Conservation (phyloP, 345 rosid genomes). For the Atalantia buxifolia region DNA sequence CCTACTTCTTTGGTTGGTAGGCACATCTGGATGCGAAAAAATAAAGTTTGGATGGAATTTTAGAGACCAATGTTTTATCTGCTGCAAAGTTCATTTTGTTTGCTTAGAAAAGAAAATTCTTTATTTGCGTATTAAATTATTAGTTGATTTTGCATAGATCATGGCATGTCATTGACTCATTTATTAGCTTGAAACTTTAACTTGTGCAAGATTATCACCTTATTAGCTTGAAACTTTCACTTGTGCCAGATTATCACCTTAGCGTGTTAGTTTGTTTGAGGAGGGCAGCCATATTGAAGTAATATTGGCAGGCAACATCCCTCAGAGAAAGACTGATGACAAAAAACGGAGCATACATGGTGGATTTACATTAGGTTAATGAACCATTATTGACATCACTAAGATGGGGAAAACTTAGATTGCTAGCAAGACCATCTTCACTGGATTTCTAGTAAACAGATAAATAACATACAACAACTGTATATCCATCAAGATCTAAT, state of each 20-base stretch:
- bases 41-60: not conserved
- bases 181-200: not conserved
- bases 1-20: not conserved
- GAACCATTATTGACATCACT: constrained; percentile 5
- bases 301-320: not conserved
- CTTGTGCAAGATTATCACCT: not conserved
- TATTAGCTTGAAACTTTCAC: not conserved
- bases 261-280: not conserved
- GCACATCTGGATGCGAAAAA: not conserved
- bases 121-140: not conserved
- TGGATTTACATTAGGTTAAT: not conserved
- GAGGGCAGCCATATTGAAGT: not conserved
- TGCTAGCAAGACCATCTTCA: not conserved
- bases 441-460: constrained; percentile 1
- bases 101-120: not conserved
- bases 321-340: not conserved
- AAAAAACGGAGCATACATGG: not conserved
- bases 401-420: constrained; percentile 1
- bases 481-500: not conserved
- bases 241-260: not conserved
- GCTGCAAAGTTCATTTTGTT: not conserved
- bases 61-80: not conserved
- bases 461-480: not conserved
- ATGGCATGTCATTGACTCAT: not conserved
- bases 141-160: not conserved